These are phyloP conservation scores for Pythium graminicola DNA, from an alignment of 352 stramenopile species.

Conservation along the genomic window DNA sequence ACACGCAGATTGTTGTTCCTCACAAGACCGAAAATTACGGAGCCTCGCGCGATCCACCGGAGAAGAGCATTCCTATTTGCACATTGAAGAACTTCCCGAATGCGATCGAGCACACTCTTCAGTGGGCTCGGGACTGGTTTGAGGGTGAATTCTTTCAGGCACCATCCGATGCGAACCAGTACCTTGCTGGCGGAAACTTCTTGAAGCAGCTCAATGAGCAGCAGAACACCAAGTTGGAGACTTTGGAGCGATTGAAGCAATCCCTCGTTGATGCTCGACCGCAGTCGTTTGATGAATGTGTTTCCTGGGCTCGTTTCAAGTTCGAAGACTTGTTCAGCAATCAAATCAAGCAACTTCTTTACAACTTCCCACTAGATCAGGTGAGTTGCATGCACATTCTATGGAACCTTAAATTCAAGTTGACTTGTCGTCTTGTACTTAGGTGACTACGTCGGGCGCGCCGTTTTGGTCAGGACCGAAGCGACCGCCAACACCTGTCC, in stretches of 20 bases:
- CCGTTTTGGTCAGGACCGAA: slow-evolving; percentile 99
- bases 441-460: slow-evolving; percentile 93
- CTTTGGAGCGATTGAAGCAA: slow-evolving; percentile 87
- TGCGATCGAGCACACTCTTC: slow-evolving; percentile 98
- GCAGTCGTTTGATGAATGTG: slow-evolving; percentile 94
- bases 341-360: slow-evolving; percentile 95
- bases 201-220: slow-evolving; percentile 93
- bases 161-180: slow-evolving; percentile 95
- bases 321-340: slow-evolving; percentile 99
- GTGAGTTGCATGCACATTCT: too few relatives aligned
- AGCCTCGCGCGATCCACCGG: slow-evolving; percentile 95
- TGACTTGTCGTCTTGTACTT: slow-evolving; percentile 25
- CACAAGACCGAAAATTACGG: slow-evolving; percentile 96
- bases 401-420: too few relatives aligned
- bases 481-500: slow-evolving; percentile 91
- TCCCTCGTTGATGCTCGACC: slow-evolving; percentile 92
- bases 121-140: slow-evolving; percentile 99
- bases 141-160: slow-evolving; percentile 98
- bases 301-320: slow-evolving; percentile 95
- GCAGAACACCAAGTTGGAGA: slow-evolving; percentile 96
- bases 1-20: slow-evolving; percentile 91
- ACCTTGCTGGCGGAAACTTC: slow-evolving; percentile 80
- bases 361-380: slow-evolving; percentile 98
- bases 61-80: slow-evolving; percentile 99
- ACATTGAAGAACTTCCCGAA: slow-evolving; percentile 99